These are phyloP conservation scores for Trichoderma citrinoviride DNA, from an alignment of 2,329 filamentous ascomycete species.

Conservation along the genomic window DNA sequence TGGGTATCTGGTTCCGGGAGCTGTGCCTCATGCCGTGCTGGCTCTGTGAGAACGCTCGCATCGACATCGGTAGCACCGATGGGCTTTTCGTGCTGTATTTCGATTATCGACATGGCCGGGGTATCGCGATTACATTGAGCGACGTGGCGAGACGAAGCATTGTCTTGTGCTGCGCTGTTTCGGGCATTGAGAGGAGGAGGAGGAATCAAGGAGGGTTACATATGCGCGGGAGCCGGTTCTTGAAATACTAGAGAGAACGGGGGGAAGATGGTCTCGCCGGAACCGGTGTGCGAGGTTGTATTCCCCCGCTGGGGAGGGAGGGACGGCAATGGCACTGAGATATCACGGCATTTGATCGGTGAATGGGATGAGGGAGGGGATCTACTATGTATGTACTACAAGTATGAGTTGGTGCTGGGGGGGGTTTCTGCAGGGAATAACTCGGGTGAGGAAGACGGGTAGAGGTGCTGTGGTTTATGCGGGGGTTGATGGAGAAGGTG, in stretches of 20 bases:
- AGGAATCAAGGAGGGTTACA: neutral
- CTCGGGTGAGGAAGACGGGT: neutral
- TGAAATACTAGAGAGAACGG: neutral
- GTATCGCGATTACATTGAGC: neutral
- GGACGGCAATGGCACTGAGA: neutral
- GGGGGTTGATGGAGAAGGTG: neutral
- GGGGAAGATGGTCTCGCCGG: neutral
- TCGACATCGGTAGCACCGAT: neutral
- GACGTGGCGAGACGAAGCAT: neutral
- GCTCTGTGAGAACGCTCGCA: neutral
- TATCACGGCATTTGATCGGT: neutral
- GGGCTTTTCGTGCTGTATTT: neutral
- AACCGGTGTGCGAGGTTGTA: neutral
- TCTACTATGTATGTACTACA: too few relatives aligned
- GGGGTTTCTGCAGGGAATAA: neutral
- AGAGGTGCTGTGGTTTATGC: neutral
- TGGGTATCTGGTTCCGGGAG: neutral
- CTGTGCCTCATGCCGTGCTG: neutral
- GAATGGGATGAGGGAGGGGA: neutral
- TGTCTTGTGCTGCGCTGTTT: neutral
- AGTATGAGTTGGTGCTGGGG: too few relatives aligned
- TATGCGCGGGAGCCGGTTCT: neutral
- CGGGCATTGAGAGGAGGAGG: neutral
- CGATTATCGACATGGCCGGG: neutral
- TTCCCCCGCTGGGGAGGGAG: neutral